A percentile compares a stretch with the other conserved stretches of the same genome.
Conservation (phyloP, 441 rosid genomes). For the Erodium texanum region DNA sequence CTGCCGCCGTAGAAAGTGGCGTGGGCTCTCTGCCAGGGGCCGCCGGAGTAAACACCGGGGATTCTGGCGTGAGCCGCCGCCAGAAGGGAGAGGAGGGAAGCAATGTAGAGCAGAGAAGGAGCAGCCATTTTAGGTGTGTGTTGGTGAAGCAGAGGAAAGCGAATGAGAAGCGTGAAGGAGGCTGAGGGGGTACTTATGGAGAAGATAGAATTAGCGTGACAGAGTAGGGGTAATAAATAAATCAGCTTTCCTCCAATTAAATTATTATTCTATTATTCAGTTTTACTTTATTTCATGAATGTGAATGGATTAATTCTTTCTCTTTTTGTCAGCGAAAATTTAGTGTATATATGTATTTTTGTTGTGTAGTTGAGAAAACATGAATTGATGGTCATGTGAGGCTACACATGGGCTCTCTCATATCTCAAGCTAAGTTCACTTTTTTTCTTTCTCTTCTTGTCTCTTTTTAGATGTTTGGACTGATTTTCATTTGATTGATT, state of each 20-base stretch:
- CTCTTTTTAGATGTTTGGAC: no score
- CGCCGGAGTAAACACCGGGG: conserved; percentile 67
- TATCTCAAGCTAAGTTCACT: no score
- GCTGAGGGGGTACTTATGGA: not conserved
- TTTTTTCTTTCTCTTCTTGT: no score
- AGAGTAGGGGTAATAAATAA: not conserved
- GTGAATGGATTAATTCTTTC: no score
- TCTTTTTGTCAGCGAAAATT: no score
- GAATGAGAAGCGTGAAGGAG: not conserved
- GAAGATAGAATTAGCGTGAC: not conserved
- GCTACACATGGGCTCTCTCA: no score
- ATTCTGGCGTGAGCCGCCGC: conserved; percentile 37
- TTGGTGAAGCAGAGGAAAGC: not conserved
- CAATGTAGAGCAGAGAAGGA: conserved; percentile 16
- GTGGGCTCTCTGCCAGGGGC: conserved; percentile 62
- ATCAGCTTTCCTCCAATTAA: not conserved
- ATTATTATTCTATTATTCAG: no score
- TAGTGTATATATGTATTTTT: no score
- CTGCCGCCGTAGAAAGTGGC: conserved; percentile 88
- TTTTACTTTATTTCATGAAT: no score
- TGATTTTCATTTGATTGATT: no score
- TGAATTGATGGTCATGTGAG: no score
- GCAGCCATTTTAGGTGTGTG: not conserved
- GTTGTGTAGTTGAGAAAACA: no score
- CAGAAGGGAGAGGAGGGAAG: conserved; percentile 20